Conservation (phyloP, 2,329 filamentous ascomycete genomes). For the Pyrenophora teres region DNA sequence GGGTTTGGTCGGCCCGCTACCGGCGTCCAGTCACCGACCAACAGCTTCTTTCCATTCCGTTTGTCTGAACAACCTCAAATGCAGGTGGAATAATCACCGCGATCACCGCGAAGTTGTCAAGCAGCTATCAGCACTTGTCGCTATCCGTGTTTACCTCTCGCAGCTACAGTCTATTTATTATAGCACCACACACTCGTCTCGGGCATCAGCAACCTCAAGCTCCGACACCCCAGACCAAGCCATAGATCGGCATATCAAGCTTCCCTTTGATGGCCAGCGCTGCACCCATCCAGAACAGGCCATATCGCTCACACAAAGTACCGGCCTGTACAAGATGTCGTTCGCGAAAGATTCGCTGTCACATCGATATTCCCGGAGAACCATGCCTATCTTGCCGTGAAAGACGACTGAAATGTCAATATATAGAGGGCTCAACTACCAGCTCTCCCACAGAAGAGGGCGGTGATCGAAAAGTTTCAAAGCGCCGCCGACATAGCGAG, state of each 20-base stretch:
- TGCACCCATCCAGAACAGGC: conserved; percentile 43
- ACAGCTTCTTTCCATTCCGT: conserved; percentile 8
- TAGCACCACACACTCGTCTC: not conserved
- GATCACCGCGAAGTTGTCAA: not conserved
- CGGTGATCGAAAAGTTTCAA: conserved; percentile 28
- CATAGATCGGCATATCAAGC: not conserved
- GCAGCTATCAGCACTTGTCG: not conserved
- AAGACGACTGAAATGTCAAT: conserved; percentile 45
- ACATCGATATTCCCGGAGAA: conserved; percentile 47
- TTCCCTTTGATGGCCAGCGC: conserved; percentile 37
- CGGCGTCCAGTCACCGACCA: conserved; percentile 9
- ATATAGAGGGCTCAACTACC: conserved; percentile 33
- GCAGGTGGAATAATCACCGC: not conserved
- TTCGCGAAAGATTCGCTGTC: conserved; percentile 50
- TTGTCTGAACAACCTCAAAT: not conserved
- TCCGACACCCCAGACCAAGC: not conserved
- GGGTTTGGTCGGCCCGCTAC: conserved; percentile 3
- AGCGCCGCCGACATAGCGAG: conserved; percentile 37
- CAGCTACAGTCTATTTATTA: not conserved
- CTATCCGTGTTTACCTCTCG: not conserved
- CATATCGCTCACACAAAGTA: conserved; percentile 51
- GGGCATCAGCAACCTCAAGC: not conserved
- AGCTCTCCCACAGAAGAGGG: conserved; percentile 32
- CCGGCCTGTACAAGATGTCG: conserved; percentile 50
- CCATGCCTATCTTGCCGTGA: conserved; percentile 49